Evolutionary conservation across 116 monocot genomes (phyloP).

Genomic region (Papilionanthe hybrid): DNA sequence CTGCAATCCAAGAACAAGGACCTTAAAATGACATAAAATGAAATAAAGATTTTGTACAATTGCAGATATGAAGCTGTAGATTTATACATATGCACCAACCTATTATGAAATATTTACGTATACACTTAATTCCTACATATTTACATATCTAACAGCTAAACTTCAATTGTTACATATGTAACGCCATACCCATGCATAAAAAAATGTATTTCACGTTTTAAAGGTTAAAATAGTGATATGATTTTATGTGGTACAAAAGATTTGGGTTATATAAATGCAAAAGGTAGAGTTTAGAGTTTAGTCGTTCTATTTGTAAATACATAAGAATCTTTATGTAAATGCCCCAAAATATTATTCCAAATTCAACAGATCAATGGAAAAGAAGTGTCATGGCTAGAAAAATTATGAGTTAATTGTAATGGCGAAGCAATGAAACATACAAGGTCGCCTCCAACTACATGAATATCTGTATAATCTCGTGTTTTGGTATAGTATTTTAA

Average conservation of each 20-base stretch:
- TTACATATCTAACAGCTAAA: too few species aligned
- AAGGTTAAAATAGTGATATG: too few species aligned
- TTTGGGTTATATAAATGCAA: too few species aligned
- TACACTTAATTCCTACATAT: too few species aligned
- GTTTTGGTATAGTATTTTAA: slow-evolving; percentile 93
- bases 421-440: slow-evolving; percentile 36
- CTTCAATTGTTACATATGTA: too few species aligned
- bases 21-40: background rate
- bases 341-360: background rate
- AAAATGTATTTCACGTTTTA: too few species aligned
- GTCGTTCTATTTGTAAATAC: too few species aligned
- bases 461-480: slow-evolving; percentile 86
- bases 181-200: too few species aligned
- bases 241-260: too few species aligned
- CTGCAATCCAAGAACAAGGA: background rate
- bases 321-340: too few species aligned
- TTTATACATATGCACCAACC: background rate
- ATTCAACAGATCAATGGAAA: background rate
- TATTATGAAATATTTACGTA: too few species aligned
- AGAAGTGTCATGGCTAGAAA: background rate
- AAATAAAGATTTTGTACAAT: background rate
- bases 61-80: background rate
- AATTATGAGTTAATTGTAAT: background rate
- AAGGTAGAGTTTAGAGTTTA: too few species aligned
- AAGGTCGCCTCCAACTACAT: slow-evolving; percentile 68